Evolutionary conservation across 1,284 basidiomycete genomes (phyloP), one percentile per base, ranked within the genome.

Genomic region (Ceratobasidium sp.): DNA sequence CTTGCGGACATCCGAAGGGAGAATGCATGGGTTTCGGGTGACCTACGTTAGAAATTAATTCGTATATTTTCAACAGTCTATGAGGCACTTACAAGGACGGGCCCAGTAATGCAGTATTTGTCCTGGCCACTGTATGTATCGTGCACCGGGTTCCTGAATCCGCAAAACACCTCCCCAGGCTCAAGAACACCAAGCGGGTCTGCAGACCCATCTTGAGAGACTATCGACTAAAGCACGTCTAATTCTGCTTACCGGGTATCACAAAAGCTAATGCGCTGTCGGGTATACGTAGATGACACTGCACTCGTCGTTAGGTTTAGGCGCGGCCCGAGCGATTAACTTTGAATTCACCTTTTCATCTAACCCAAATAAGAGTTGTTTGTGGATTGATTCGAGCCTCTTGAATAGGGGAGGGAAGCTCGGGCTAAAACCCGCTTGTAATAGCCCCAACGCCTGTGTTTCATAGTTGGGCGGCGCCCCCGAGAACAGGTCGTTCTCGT

Each of bases 1-100:
- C 56, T 73, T 73, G 4, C 62, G 72, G 16, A 66, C 54, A 38
- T 73, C 72, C 14, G 61, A 64, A 30, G 72, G 61, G 1, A 70
- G 51, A 14, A 70, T 70, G 12, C 67, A 70, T 9, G 67, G 67
- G 38, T 60, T 60, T 23, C 67, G 42, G 1, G 67, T 59, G 16
- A 73, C 72, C 72, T 73, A 30, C 23, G 30, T 12, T 30, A 18
- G 54, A 5, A 1, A 7, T 59, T 53, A 66, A 53, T 33, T n/a
- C 16, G 42, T 12, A 3, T 16, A 46, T 8, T 23, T 36, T 11
- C 2, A 36, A 28, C 25, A 9, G 28, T 33, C 25, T 21, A 1
- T 25, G n/a, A 12, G 12, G 33, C 28, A 64, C 62, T 33, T 42
- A 54, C 54, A 23, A 64, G 48, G 21, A 73, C 72, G 9, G 62